Evolutionary conservation across 345 rosid genomes (phyloP).

Genomic region (Dimocarpus longan): DNA sequence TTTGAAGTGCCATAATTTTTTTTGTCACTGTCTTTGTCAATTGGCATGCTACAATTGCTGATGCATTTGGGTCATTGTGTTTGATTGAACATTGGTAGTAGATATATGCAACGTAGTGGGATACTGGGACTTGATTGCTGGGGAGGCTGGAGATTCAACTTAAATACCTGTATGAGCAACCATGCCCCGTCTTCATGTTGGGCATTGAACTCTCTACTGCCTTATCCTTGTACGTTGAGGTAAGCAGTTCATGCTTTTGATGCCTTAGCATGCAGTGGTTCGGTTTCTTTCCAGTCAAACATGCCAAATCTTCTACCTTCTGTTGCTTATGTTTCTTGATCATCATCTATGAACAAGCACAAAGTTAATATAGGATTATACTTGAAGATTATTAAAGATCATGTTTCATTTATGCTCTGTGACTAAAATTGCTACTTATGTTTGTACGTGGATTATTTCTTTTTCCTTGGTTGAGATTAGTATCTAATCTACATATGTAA

Average conservation of each 20-base stretch:
- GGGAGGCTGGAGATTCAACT: neutral
- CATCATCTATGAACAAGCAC: neutral
- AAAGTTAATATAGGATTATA: neutral
- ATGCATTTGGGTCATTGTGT: neutral
- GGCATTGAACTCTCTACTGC: neutral
- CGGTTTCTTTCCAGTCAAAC: neutral
- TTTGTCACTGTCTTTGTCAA: neutral
- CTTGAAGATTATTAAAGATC: neutral
- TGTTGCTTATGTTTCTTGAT: neutral
- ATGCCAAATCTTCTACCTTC: too few species aligned
- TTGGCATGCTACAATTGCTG: neutral
- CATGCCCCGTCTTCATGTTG: neutral
- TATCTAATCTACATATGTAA: too few species aligned
- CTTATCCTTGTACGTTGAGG: neutral
- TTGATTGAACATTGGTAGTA: neutral
- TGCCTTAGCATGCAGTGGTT: neutral
- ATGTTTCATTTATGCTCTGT: neutral
- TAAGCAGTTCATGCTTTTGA: neutral
- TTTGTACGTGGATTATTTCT: neutral
- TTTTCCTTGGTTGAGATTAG: too few species aligned
- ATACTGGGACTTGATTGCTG: neutral
- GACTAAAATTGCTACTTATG: neutral
- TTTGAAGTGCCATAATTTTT: neutral
- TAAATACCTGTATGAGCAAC: neutral
- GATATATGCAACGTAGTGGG: neutral